Conservation (phyloP, 495 filamentous ascomycete genomes). For the Articulospora tetracladia region DNA sequence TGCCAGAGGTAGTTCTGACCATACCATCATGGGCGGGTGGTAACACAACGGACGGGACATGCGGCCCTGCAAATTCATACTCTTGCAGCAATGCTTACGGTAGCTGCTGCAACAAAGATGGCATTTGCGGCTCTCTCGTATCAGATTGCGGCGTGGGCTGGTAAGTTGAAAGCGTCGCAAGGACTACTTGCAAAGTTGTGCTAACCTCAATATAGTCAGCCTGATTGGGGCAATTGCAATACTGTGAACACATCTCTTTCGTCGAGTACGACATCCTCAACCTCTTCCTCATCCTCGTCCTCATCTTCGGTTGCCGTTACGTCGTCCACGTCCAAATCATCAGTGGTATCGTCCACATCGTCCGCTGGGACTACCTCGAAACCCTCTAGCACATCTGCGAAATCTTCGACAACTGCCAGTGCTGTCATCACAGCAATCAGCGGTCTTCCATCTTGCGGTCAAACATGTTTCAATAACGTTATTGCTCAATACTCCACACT, state of each 20-base stretch:
- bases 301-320: background rate
- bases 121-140: constrained; percentile 2
- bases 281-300: constrained; percentile 1
- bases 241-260: background rate
- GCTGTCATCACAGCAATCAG: background rate
- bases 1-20: background rate
- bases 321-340: background rate
- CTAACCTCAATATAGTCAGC: constrained; percentile 2
- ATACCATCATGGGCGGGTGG: constrained; percentile 5
- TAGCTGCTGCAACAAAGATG: constrained; percentile 13
- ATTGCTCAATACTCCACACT: constrained; percentile 51
- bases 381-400: background rate
- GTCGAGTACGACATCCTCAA: background rate
- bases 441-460: constrained; percentile 9
- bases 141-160: constrained; percentile 14
- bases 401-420: background rate
- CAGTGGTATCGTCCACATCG: background rate
- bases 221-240: constrained; percentile 2
- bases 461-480: constrained; percentile 71
- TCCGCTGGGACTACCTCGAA: background rate
- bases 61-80: constrained; percentile 1
- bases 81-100: constrained; percentile 10
- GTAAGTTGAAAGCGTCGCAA: constrained; percentile 3
- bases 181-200: background rate
- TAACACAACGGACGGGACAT: constrained; percentile 17